phyloP scores from a whole-genome alignment of 2,329 filamentous ascomycete genomes.

The Aspergillus thermomutatus region DNA sequence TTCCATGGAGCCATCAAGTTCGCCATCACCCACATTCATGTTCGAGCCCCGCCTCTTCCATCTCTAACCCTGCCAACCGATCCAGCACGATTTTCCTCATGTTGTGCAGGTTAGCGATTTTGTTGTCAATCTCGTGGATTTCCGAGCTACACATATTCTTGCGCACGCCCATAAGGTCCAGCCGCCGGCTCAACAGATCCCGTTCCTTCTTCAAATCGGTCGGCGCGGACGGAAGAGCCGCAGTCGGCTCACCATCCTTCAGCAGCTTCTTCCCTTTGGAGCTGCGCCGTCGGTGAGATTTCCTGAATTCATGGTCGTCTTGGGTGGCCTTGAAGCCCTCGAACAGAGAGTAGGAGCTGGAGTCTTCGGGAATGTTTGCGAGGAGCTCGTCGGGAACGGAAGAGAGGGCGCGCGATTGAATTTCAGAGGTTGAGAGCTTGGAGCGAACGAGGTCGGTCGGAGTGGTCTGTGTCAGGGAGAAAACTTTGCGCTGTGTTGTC shows the following conservation, averaged over 20 bases:
- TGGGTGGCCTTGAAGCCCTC: constrained; percentile 92
- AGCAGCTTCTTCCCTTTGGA: constrained; percentile 76
- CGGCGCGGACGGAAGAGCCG: constrained; percentile 59
- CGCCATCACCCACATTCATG: constrained; percentile 66
- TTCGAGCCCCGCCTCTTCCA: constrained; percentile 86
- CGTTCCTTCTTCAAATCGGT: constrained; percentile 76
- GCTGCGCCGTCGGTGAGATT: constrained; percentile 64
- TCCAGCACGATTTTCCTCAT: constrained; percentile 93
- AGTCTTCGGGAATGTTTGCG: constrained; percentile 79
- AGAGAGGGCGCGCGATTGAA: constrained; percentile 86
- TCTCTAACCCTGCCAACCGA: constrained; percentile 77
- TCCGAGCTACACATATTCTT: constrained; percentile 98
- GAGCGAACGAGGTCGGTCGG: constrained; percentile 93
- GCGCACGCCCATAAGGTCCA: constrained; percentile 86
- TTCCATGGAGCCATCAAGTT: not conserved
- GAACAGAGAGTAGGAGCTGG: constrained; percentile 87
- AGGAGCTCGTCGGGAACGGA: constrained; percentile 89
- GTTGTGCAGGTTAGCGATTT: constrained; percentile 85
- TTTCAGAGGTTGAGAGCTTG: constrained; percentile 84
- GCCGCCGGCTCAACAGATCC: constrained; percentile 71
- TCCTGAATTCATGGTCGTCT: constrained; percentile 59
- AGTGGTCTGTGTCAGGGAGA: constrained; percentile 83
- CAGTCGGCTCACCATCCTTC: constrained; percentile 56
- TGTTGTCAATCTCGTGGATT: constrained; percentile 94
- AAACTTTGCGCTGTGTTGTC: constrained; percentile 80